Evolutionary conservation across 495 filamentous ascomycete species (phyloP).

Genomic region (Xylaria nigripes): DNA sequence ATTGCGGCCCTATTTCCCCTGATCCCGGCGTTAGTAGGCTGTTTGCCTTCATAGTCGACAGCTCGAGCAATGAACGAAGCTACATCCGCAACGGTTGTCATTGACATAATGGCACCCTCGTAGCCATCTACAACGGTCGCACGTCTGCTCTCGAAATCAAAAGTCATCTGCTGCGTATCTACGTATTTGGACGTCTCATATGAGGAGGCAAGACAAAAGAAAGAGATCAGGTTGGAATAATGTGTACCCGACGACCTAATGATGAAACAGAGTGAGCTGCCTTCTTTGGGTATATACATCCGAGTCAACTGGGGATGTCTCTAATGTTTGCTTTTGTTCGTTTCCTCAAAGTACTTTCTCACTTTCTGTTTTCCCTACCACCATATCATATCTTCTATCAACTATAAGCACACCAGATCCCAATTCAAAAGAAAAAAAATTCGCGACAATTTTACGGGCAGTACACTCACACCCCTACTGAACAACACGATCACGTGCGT

Average conservation of each 20-base stretch:
- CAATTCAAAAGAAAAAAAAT: background rate
- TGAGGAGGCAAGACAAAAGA: conserved; percentile 43
- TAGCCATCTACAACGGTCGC: conserved; percentile 41
- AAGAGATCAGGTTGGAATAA: conserved; percentile 52
- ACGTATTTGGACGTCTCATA: conserved; percentile 45
- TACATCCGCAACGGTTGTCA: conserved; percentile 41
- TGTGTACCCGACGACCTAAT: conserved; percentile 49
- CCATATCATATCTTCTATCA: conserved; percentile 36
- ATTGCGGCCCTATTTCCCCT: conserved; percentile 37
- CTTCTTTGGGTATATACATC: background rate
- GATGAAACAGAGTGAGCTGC: conserved; percentile 1
- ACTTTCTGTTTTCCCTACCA: conserved; percentile 41
- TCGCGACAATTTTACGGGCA: too few species aligned
- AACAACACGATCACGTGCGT: conserved; percentile 48
- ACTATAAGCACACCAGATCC: background rate
- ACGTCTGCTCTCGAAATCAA: conserved; percentile 44
- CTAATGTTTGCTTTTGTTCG: conserved; percentile 46
- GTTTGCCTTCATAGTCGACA: conserved; percentile 47
- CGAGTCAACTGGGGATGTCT: background rate
- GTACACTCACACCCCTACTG: conserved; percentile 34
- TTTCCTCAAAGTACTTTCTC: conserved; percentile 39
- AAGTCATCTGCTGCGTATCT: conserved; percentile 26
- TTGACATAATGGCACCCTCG: conserved; percentile 35
- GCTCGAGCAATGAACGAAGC: conserved; percentile 40
- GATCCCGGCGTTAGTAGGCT: conserved; percentile 50